Percentiles rank a stretch among this genome's conserved stretches.
These are phyloP conservation scores for Senecio squalidus DNA, from an alignment of 140 eudicot species.

Conservation along the genomic window DNA sequence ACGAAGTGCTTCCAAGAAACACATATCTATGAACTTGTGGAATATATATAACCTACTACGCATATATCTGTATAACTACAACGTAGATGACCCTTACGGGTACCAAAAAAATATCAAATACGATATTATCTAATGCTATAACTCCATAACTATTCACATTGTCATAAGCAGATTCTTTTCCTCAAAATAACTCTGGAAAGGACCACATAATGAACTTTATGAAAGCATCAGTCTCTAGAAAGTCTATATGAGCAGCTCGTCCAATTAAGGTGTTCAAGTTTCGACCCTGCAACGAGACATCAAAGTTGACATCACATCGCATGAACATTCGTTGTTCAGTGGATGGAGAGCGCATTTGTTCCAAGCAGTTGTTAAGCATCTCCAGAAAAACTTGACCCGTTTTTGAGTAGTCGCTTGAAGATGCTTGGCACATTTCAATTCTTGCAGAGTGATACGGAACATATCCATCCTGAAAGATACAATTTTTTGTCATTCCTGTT, in stretches of 20 bases:
- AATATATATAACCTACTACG: too few relatives aligned
- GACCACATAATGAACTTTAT: slow-evolving; percentile 98
- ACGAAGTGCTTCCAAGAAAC: too few relatives aligned
- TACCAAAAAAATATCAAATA: too few relatives aligned
- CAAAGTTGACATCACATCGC: slow-evolving; percentile 92
- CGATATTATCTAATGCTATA: too few relatives aligned
- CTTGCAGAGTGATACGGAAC: slow-evolving; percentile 96
- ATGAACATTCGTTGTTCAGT: slow-evolving; percentile 69
- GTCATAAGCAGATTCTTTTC: too few relatives aligned
- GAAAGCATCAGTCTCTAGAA: slow-evolving; percentile 75
- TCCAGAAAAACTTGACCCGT: slow-evolving; percentile 79
- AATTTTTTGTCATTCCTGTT: too few relatives aligned
- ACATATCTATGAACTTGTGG: too few relatives aligned
- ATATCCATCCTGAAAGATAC: slow-evolving; percentile 69
- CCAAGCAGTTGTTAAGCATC: slow-evolving; percentile 78
- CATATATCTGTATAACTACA: too few relatives aligned
- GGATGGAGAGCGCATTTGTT: slow-evolving; percentile 80
- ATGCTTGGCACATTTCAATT: slow-evolving; percentile 81
- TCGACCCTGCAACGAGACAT: slow-evolving; percentile 68
- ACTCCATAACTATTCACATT: too few relatives aligned
- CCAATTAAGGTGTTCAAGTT: slow-evolving; percentile 87
- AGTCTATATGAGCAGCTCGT: slow-evolving; percentile 94
- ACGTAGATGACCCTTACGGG: too few relatives aligned
- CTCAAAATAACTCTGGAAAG: slow-evolving; percentile 77
- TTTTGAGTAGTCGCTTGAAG: slow-evolving; percentile 75